Percentiles rank a stretch among this genome's conserved stretches.
phyloP scores from a whole-genome alignment of 768 basidiomycete species.

The Clathrus columnatus region DNA sequence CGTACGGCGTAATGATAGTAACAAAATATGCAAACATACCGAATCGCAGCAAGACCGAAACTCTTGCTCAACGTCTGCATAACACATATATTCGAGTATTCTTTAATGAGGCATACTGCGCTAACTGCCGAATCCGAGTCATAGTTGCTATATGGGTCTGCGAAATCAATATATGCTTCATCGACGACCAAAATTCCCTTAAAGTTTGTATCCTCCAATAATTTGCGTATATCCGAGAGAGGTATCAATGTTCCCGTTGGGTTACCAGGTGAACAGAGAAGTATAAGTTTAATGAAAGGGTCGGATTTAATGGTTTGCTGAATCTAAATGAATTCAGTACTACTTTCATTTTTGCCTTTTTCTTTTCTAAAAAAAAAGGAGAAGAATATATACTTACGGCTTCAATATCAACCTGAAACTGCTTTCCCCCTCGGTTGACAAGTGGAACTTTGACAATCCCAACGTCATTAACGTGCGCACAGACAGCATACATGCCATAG shows the following conservation, averaged over 20 bases:
- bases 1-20: no score
- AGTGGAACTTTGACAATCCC: constrained; percentile 71
- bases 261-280: constrained; percentile 96
- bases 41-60: constrained; percentile 90
- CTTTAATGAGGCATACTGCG: constrained; percentile 60
- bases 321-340: constrained; percentile 36
- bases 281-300: constrained; percentile 79
- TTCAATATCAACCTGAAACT: constrained; percentile 68
- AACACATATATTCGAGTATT: constrained; percentile 87
- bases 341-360: neutral
- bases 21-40: constrained; percentile 41
- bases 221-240: constrained; percentile 51
- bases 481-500: constrained; percentile 96
- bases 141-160: constrained; percentile 31
- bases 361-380: neutral
- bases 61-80: constrained; percentile 95
- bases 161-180: constrained; percentile 97
- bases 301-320: constrained; percentile 61
- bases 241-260: constrained; percentile 87
- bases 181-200: constrained; percentile 91
- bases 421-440: constrained; percentile 62
- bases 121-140: constrained; percentile 28
- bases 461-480: constrained; percentile 91
- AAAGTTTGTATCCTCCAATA: constrained; percentile 75
- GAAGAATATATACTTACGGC: constrained; percentile 64